These are phyloP conservation scores for Solanum pennellii DNA, from an alignment of 257 asterid species.

Conservation along the genomic window DNA sequence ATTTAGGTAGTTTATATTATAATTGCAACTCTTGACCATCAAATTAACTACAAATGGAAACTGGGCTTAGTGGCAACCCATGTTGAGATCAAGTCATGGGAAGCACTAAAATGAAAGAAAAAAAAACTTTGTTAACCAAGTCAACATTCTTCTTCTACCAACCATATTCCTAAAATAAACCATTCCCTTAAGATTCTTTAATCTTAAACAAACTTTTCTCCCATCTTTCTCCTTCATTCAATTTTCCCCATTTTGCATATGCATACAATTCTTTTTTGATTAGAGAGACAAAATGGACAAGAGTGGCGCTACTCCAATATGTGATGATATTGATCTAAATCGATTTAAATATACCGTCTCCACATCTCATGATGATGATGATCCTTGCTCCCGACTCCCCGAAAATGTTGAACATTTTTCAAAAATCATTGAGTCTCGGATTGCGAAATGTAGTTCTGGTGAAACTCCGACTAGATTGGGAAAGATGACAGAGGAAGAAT, in stretches of 20 bases:
- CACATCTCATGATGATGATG: conserved; percentile 22
- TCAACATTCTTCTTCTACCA: conserved; percentile 5
- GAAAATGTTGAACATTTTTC: conserved; percentile 33
- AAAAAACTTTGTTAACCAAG: not conserved
- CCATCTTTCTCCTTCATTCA: not conserved
- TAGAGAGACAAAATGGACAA: not conserved
- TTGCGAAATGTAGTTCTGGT: conserved; percentile 19
- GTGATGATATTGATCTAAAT: conserved; percentile 20
- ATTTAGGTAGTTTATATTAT: not conserved
- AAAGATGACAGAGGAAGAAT: conserved; percentile 36
- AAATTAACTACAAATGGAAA: not conserved
- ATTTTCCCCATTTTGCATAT: not conserved
- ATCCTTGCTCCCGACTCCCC: conserved; percentile 24
- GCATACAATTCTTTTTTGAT: not conserved
- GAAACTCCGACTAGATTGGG: conserved; percentile 9
- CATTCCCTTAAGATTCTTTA: not conserved
- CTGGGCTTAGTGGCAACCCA: not conserved
- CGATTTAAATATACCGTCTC: conserved; percentile 20
- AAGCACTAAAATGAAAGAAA: not conserved
- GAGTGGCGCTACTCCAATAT: not conserved
- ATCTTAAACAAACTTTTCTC: not conserved
- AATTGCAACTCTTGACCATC: not conserved
- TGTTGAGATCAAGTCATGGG: conserved; percentile 6
- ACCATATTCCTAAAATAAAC: not conserved
- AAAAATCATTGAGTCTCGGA: conserved; percentile 34